A percentile compares a stretch with the other conserved stretches of the same genome.
These are phyloP conservation scores for Ustilago cynodontis DNA, from an alignment of 1,284 basidiomycete genomes.

Conservation along the genomic window DNA sequence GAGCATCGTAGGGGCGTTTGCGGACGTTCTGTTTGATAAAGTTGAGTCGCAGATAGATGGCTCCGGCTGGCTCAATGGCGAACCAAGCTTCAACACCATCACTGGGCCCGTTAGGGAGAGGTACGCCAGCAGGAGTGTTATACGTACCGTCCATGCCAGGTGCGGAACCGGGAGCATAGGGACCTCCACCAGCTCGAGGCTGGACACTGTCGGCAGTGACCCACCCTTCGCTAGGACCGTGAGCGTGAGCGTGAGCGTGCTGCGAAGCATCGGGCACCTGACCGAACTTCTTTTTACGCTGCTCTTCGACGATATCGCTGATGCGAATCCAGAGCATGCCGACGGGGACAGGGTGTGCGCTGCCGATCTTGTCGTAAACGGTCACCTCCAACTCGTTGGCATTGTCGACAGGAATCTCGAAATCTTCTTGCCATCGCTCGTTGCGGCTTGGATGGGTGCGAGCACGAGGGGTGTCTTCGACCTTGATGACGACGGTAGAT, in stretches of 20 bases:
- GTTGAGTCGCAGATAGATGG: conserved; percentile 73
- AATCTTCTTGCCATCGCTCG: conserved; percentile 97
- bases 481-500: conserved; percentile 92
- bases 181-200: conserved; percentile 40
- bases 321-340: conserved; percentile 96
- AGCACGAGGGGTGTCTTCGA: conserved; percentile 93
- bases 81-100: conserved; percentile 98
- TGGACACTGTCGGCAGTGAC: conserved; percentile 65
- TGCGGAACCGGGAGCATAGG: conserved; percentile 16
- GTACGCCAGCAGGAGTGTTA: conserved; percentile 56
- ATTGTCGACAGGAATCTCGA: conserved; percentile 95
- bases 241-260: conserved; percentile 55
- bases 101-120: conserved; percentile 53
- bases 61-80: conserved; percentile 96
- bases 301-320: conserved; percentile 92
- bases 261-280: conserved; percentile 71
- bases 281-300: conserved; percentile 89
- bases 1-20: conserved; percentile 88
- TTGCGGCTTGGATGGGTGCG: conserved; percentile 91
- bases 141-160: conserved; percentile 43
- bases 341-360: conserved; percentile 85
- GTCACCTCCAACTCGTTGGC: conserved; percentile 98
- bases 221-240: conserved; percentile 67
- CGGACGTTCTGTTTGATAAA: conserved; percentile 75
- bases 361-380: conserved; percentile 89